Conservation (phyloP, 495 filamentous ascomycete genomes). For the Penicillium fimorum region DNA sequence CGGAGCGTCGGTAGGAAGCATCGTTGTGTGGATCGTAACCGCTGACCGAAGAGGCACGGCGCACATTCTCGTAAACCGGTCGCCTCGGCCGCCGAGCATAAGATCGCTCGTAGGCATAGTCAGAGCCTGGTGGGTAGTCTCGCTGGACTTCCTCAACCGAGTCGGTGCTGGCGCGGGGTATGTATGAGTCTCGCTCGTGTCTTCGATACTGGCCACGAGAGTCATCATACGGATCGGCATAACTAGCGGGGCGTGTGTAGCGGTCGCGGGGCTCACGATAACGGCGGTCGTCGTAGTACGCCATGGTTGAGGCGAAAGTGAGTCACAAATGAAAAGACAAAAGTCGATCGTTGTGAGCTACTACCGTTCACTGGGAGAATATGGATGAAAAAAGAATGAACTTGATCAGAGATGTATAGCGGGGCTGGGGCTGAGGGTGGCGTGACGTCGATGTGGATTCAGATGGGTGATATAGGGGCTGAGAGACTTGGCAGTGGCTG, state of each 20-base stretch:
- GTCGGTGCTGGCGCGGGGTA: constrained; percentile 56
- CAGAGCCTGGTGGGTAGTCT: constrained; percentile 59
- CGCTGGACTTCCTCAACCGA: constrained; percentile 67
- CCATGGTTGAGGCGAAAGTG: constrained; percentile 27
- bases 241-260: constrained; percentile 31
- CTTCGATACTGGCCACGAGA: constrained; percentile 18
- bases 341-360: constrained; percentile 12
- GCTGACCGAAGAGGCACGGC: constrained; percentile 46
- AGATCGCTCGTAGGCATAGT: constrained; percentile 48
- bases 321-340: constrained; percentile 8
- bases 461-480: constrained; percentile 10
- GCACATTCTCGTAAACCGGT: constrained; percentile 34
- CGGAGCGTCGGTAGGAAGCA: constrained; percentile 56
- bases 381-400: constrained; percentile 2
- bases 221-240: constrained; percentile 37
- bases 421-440: constrained; percentile 23
- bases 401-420: constrained; percentile 13
- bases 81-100: constrained; percentile 47
- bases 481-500: constrained; percentile 19
- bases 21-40: constrained; percentile 48
- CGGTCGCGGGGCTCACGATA: constrained; percentile 33
- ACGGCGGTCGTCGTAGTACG: constrained; percentile 43
- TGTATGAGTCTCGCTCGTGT: constrained; percentile 48
- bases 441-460: constrained; percentile 26
- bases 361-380: constrained; percentile 20